Percentiles rank a stretch among this genome's conserved stretches.
These are phyloP conservation scores for Pyrus bretschneideri DNA, from an alignment of 306 rosid genomes.

Conservation along the genomic window DNA sequence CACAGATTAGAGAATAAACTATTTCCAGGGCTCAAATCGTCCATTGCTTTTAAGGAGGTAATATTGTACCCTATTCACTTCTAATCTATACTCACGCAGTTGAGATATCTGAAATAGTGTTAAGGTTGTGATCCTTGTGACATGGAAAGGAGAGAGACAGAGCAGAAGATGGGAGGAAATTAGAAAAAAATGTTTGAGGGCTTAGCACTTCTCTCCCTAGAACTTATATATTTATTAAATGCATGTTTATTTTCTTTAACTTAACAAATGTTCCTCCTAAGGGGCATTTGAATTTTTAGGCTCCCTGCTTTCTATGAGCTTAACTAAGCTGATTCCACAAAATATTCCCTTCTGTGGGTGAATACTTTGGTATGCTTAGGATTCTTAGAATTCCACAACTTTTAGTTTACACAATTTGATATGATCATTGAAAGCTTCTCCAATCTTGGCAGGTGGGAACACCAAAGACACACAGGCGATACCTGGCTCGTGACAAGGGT, in stretches of 20 bases:
- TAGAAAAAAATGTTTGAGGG: not conserved
- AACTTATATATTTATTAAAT: not conserved
- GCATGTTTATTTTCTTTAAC: not conserved
- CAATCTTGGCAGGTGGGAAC: slow-evolving; percentile 69
- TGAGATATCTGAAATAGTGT: not conserved
- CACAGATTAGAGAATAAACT: slow-evolving; percentile 71
- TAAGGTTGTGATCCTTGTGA: not conserved
- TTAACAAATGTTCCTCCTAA: not conserved
- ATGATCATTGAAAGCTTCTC: not conserved
- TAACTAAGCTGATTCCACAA: not conserved
- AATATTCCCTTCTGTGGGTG: not conserved
- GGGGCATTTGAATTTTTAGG: not conserved
- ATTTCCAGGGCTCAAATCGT: slow-evolving; percentile 76
- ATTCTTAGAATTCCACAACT: not conserved
- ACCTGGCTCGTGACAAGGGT: slow-evolving; percentile 77
- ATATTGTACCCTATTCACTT: slow-evolving; percentile 4
- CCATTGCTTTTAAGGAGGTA: slow-evolving; percentile 83
- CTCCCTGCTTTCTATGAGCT: not conserved
- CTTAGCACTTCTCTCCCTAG: not conserved
- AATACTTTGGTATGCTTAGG: not conserved
- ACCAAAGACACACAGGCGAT: slow-evolving; percentile 88
- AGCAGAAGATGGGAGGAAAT: not conserved
- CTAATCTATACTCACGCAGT: not conserved
- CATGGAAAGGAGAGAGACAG: not conserved
- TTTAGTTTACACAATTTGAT: not conserved